phyloP scores from a whole-genome alignment of 441 rosid species.

The Theobroma grandiflorum region DNA sequence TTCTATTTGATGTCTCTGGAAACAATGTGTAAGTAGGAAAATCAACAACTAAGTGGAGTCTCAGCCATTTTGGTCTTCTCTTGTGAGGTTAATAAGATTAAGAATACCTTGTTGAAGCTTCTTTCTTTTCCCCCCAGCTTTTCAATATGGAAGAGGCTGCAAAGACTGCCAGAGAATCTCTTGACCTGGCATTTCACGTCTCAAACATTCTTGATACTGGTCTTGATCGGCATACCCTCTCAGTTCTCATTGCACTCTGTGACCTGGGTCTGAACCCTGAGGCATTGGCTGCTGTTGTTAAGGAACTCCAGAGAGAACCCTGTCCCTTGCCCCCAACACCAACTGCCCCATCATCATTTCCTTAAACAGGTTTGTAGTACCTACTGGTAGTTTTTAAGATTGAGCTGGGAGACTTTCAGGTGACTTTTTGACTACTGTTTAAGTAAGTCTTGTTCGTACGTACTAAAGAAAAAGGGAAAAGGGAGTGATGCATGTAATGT shows the following conservation, averaged over 20 bases:
- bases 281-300: constrained; percentile 63
- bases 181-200: constrained; percentile 70
- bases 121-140: neutral
- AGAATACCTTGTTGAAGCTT: neutral
- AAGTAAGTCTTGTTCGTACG: neutral
- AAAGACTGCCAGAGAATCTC: constrained; percentile 59
- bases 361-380: constrained; percentile 20
- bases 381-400: neutral
- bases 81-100: neutral
- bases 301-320: constrained; percentile 52
- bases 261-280: constrained; percentile 73
- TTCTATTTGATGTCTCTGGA: neutral
- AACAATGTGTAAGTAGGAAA: neutral
- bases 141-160: constrained; percentile 60
- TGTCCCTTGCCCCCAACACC: constrained; percentile 14
- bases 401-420: neutral
- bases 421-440: neutral
- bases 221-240: constrained; percentile 69
- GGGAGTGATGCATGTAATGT: neutral
- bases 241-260: constrained; percentile 66
- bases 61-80: neutral
- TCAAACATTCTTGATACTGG: constrained; percentile 69
- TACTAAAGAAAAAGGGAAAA: neutral
- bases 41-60: neutral
- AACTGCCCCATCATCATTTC: neutral